These are phyloP conservation scores for Neurospora sp. DNA, from an alignment of 495 filamentous ascomycete species.

Conservation along the genomic window DNA sequence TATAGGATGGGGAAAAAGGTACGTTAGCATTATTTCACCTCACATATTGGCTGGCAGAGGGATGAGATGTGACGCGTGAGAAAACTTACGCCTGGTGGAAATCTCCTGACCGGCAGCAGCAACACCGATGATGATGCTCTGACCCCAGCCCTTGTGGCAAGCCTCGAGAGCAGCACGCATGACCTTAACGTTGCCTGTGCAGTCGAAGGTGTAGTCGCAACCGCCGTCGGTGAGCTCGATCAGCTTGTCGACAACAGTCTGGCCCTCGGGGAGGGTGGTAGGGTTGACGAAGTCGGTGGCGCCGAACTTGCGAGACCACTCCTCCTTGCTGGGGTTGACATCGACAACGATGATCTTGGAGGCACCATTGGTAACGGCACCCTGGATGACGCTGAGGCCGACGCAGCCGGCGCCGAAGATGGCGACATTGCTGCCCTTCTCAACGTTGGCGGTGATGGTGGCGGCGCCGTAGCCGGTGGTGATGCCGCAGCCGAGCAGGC, in stretches of 20 bases:
- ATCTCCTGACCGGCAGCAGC: slow-evolving; percentile 98
- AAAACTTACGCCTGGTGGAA: slow-evolving; percentile 75
- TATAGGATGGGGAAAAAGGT: slow-evolving; percentile 25
- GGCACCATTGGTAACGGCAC: slow-evolving; percentile 79
- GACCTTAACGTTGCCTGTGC: slow-evolving; percentile 91
- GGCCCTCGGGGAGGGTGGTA: slow-evolving; percentile 55
- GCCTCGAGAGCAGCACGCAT: slow-evolving; percentile 96
- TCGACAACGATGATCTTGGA: slow-evolving; percentile 91
- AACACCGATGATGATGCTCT: slow-evolving; percentile 96
- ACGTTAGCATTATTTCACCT: slow-evolving; percentile 11
- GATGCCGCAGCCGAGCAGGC: slow-evolving; percentile 93
- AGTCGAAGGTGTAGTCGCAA: slow-evolving; percentile 98
- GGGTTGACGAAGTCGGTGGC: slow-evolving; percentile 97
- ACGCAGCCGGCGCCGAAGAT: slow-evolving; percentile 96
- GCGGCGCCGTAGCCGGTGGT: slow-evolving; percentile 97
- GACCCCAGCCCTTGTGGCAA: slow-evolving; percentile 98
- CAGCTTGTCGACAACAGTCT: slow-evolving; percentile 80
- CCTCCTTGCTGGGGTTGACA: slow-evolving; percentile 85
- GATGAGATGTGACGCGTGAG: background rate
- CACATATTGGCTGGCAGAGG: background rate
- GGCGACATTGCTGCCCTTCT: slow-evolving; percentile 82
- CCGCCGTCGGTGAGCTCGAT: slow-evolving; percentile 99
- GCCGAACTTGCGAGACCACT: slow-evolving; percentile 87
- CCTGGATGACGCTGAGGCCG: slow-evolving; percentile 88
- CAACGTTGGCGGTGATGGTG: slow-evolving; percentile 80